These are phyloP conservation scores for Cadophora luteo-olivacea DNA, from an alignment of 2,329 filamentous ascomycete species.

Conservation along the genomic window DNA sequence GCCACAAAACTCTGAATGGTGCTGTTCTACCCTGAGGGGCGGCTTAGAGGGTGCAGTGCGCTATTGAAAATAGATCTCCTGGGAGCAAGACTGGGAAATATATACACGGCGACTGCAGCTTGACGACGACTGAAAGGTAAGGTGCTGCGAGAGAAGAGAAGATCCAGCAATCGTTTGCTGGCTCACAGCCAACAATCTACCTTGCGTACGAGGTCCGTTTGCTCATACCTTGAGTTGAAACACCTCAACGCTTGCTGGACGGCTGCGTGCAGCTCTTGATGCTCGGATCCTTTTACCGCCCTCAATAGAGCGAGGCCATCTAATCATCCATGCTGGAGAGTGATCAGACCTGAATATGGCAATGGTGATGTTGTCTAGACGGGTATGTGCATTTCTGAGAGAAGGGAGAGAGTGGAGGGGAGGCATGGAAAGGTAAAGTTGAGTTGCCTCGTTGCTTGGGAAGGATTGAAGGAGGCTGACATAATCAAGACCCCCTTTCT, in stretches of 20 bases:
- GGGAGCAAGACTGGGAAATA: not conserved
- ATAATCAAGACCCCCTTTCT: not conserved
- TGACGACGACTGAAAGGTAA: not conserved
- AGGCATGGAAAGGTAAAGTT: not conserved
- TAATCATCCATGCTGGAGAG: not conserved
- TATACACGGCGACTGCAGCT: not conserved
- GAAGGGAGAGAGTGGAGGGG: not conserved
- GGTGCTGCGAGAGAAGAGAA: no score
- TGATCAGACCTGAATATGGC: not conserved
- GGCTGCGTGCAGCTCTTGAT: constrained; percentile 11
- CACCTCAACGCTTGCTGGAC: not conserved
- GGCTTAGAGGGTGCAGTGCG: not conserved
- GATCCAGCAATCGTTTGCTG: not conserved
- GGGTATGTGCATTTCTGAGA: not conserved
- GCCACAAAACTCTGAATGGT: not conserved
- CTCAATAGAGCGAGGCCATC: not conserved
- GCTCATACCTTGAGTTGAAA: not conserved
- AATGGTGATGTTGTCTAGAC: not conserved
- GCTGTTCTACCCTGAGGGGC: not conserved
- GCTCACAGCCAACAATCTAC: not conserved
- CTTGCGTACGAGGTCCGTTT: not conserved
- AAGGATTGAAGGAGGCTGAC: not conserved
- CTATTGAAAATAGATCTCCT: constrained; percentile 1
- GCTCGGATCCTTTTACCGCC: not conserved
- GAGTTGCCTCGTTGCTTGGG: no score